Evolutionary conservation across 148 eudicot species (phyloP).

Genomic region (Polygonum aviculare): DNA sequence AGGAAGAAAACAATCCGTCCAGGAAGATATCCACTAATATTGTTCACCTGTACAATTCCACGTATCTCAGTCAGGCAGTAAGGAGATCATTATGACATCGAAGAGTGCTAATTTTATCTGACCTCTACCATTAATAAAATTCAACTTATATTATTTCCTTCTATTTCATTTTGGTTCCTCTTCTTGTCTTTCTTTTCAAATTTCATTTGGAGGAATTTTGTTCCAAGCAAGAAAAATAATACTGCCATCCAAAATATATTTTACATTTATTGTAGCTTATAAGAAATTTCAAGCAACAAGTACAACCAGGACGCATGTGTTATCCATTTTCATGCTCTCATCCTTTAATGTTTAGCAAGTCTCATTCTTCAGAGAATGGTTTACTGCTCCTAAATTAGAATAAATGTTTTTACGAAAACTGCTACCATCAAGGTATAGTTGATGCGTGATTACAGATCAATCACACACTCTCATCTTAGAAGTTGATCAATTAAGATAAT

Average conservation of each 20-base stretch:
- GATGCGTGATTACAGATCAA: not conserved
- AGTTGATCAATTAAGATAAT: not conserved
- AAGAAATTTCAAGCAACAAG: not conserved
- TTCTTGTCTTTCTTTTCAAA: not conserved
- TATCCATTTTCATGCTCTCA: not conserved
- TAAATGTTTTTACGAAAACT: not conserved
- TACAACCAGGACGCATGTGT: not conserved
- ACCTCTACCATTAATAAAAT: not conserved
- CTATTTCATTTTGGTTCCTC: not conserved
- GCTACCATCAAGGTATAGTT: not conserved
- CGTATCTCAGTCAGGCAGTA: slow-evolving; percentile 4
- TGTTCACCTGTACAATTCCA: slow-evolving; percentile 61
- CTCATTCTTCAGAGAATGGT: not conserved
- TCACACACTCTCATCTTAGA: not conserved
- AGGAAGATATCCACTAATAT: slow-evolving; percentile 98
- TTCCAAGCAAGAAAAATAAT: not conserved
- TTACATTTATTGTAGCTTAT: not conserved
- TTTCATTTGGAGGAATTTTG: not conserved
- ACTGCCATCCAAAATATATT: not conserved
- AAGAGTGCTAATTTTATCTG: not conserved
- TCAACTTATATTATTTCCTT: not conserved
- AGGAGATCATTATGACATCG: not conserved
- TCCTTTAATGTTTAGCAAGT: not conserved
- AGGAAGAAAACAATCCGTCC: slow-evolving; percentile 96
- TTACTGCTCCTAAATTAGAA: not conserved